Evolutionary conservation across 805 yeast species (phyloP), one percentile per base, ranked within the genome.

Genomic region (Schwanniomyces sp.): DNA sequence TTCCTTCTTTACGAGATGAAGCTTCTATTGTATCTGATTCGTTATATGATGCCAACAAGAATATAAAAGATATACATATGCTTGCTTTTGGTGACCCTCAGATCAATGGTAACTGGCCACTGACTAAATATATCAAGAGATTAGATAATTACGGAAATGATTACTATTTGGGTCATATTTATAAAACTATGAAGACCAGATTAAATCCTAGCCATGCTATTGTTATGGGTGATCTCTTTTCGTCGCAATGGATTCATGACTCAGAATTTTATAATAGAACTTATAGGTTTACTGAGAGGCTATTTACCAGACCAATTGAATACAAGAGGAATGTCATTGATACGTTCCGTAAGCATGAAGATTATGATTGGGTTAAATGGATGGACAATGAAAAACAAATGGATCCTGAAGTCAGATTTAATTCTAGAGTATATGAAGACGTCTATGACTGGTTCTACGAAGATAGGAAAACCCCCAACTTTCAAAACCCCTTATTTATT

Each of bases 71-170:
- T 54, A 78, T 91, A 44, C 81, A 81, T 52, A 66, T 94, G 66
- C 64, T 91, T 53, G 86, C 96, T 5, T 85, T 91, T 64, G 99
- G 98, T 6, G 99, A 94, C 61, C 99, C 99, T 0, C 99, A 94
- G 70, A 91, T 94, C 64, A 88, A 92, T 52, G 99, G 99, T 2
- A 81, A 84, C 55, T 84, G 89, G 86, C 80, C 78, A 7, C 70
- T 74, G 24, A 86, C 96, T 1, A 80, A 85, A 11, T 82, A 84
- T 58, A 73, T 88, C 48, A 86, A 88, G 50, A 67, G 89, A 44
- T 69, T 94, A 24, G 99, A 94, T 61, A 86, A 88, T 46, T 86
- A 67, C 59, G 99, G 97, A 2, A 94, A 94, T 69, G 99, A 94
- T 69, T 78, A 81, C 55, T 94, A 85, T 60, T 69, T 94, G 50